Evolutionary conservation across 305 asterid species (phyloP).

Genomic region (Stenogyne calaminthoides): DNA sequence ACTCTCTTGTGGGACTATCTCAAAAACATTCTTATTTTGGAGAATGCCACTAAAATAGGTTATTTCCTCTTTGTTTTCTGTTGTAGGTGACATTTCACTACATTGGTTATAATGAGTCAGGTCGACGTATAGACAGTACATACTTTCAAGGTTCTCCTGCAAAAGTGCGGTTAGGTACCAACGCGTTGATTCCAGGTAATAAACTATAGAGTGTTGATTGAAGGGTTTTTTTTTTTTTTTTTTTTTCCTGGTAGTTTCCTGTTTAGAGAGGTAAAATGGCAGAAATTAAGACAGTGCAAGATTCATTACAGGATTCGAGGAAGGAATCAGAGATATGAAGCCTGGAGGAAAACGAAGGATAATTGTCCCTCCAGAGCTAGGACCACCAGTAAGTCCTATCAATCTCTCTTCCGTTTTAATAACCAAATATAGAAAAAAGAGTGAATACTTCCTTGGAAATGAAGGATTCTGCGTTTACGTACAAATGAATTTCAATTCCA

Average conservation of each 20-base stretch:
- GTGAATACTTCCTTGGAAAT: not conserved
- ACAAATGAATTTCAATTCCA: not conserved
- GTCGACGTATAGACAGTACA: slow-evolving; percentile 96
- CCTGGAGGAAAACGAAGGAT: slow-evolving; percentile 94
- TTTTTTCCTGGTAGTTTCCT: not conserved
- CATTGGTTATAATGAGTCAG: slow-evolving; percentile 92
- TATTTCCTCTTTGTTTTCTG: slow-evolving; percentile 13
- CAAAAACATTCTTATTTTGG: not conserved
- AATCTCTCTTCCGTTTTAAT: slow-evolving; percentile 3
- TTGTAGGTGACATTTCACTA: slow-evolving; percentile 89
- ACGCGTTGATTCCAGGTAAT: slow-evolving; percentile 90
- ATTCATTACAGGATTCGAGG: slow-evolving; percentile 74
- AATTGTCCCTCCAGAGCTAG: slow-evolving; percentile 93
- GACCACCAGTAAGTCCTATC: slow-evolving; percentile 82
- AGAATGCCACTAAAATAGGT: slow-evolving; percentile 5
- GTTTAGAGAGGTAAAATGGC: slow-evolving; percentile 6
- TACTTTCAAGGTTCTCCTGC: slow-evolving; percentile 93
- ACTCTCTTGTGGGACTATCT: not conserved
- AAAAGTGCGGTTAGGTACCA: slow-evolving; percentile 87
- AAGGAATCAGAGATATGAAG: slow-evolving; percentile 94
- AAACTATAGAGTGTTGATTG: slow-evolving; percentile 12
- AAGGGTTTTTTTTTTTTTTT: not conserved
- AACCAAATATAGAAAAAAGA: not conserved
- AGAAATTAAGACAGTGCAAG: slow-evolving; percentile 23
- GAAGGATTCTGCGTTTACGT: not conserved